Evolutionary conservation across 257 asterid species (phyloP), one percentile per base, ranked within the genome.

Genomic region (Rhazya stricta): DNA sequence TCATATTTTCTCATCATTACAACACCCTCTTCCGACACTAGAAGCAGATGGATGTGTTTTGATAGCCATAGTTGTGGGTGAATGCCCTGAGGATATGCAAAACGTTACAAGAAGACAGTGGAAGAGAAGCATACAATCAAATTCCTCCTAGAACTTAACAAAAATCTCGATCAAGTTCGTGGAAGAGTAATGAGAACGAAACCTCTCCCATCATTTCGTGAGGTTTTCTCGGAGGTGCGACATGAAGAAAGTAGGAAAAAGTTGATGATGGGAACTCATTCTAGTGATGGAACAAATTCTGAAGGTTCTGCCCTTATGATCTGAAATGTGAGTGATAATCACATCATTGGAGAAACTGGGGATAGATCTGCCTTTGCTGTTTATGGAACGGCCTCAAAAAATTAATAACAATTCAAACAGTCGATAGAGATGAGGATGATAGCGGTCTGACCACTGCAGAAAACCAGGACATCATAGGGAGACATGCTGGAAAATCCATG

Each of bases 11-110:
- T 3, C 30, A 60, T 11, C 61, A 74, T 4, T 58, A 19, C 13
- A 41, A 13, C 19, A 18, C 0, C 4, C 15, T 60, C 8, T 37
- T 39, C 5, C 25, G 27, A 1, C 25, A 2, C 0, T 73, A 5
- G 58, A 29, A 74, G n/a, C 71, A 61, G 5, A 15, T 74, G 3
- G 71, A 74, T 30, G 25, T 62, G 32, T 73, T 58, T 11, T n/a
- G 60, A 73, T 25, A 0, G 13, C 5, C 16, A 42, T 21, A 0
- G 25, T 3, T 58, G 29, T 43, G 12, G n/a, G n/a, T n/a, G n/a
- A 4, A 0, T 74, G 51, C 3, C 21, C 70, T 0, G 0, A 23
- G 0, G 77, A 74, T 16, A n/a, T n/a, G 11, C 29, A 21, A 5
- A 11, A 4, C 2, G 13, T 1, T 41, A 60, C 60, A 11, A 27